A percentile compares a stretch with the other conserved stretches of the same genome.
These are phyloP conservation scores for Porpolomopsis calyptriformis DNA, from an alignment of 768 basidiomycete genomes.

Conservation along the genomic window DNA sequence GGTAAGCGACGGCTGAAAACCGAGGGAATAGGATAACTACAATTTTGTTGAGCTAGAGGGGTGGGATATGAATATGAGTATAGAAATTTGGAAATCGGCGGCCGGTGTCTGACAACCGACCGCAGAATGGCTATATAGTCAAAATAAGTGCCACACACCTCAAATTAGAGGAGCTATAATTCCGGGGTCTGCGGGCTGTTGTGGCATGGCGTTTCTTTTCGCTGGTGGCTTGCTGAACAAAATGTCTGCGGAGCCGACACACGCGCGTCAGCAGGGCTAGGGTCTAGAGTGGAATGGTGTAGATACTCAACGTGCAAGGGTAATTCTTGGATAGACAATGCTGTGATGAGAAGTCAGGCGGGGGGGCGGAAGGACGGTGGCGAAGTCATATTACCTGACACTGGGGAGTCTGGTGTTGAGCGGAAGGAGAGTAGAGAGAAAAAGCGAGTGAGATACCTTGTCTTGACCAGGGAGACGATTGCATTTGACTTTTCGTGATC, in stretches of 20 bases:
- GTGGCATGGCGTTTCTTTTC: conserved; percentile 66
- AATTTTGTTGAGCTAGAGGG: conserved; percentile 30
- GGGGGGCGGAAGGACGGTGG: conserved; percentile 4
- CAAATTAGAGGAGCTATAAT: conserved; percentile 38
- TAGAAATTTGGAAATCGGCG: conserved; percentile 1
- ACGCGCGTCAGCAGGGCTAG: no score
- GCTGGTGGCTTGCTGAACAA: conserved; percentile 73
- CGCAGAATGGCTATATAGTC: conserved; percentile 6
- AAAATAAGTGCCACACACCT: conserved; percentile 29
- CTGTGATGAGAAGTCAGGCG: conserved; percentile 29
- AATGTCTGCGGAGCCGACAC: conserved; percentile 39
- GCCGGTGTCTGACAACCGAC: conserved; percentile 19
- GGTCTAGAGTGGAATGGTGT: no score
- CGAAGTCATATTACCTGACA: conserved; percentile 46
- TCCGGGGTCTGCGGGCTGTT: conserved; percentile 53
- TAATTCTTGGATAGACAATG: conserved; percentile 84
- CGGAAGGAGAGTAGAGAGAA: conserved; percentile 2
- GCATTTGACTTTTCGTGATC: conserved; percentile 84
- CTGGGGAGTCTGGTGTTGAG: conserved; percentile 24
- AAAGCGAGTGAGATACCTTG: conserved; percentile 40
- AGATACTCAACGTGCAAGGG: conserved; percentile 72
- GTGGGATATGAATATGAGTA: conserved; percentile 13
- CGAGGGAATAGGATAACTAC: conserved; percentile 15
- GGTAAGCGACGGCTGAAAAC: conserved; percentile 14
- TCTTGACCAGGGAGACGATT: conserved; percentile 73